Base-by-base conservation (phyloP, 1,284 basidiomycete genomes). In the Cryptococcus sp. region DNA sequence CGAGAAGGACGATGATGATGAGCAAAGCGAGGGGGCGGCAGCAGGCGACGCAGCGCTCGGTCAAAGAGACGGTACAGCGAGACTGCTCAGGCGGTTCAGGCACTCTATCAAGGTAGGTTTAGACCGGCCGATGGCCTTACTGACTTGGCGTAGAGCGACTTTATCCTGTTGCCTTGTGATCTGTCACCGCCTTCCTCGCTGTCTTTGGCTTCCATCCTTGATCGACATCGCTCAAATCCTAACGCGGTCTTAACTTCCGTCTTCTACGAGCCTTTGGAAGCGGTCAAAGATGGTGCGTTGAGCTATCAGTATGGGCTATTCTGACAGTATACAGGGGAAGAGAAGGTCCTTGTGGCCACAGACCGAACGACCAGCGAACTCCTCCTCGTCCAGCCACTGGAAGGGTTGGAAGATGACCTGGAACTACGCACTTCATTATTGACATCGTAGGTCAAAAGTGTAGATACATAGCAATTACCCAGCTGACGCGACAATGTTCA, bases 141-240 rank as follows among this genome's bases (percentile, higher is more conserved):
- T 55, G 54, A 45, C 23, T 5, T 20, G 34, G 29, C n/a, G 23
- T 57, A 82, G 80, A 74, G 86, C 68, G 93, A 96, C 76, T 93
- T 96, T 75, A 84, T 96, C 43, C 77, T 97, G n/a, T 82, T 95
- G 1, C 89, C 93, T 1, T 95, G 92, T 75, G 93, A 97, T 77
- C 88, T 96, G 54, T 83, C 93, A 19, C 87, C 92, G 11, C 88
- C 91, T 0, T 81, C 86, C 0, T 79, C 84, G 0, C 82, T 95
- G 25, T 81, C 88, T 6, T 83, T 97, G 20, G 83, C 83, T 29
- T 80, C 79, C 0, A 78, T 96, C 0, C 80, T 96, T 38, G 87
- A 96, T 77, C 87, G 86, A 68, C 94, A 94, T 76, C 84, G 93
- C 84, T 90, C 74, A 75, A 83, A 39, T 81, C 88, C 74, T 83